Base-by-base conservation (phyloP, 352 stramenopile genomes). In the Globisporangium viniferum region DNA sequence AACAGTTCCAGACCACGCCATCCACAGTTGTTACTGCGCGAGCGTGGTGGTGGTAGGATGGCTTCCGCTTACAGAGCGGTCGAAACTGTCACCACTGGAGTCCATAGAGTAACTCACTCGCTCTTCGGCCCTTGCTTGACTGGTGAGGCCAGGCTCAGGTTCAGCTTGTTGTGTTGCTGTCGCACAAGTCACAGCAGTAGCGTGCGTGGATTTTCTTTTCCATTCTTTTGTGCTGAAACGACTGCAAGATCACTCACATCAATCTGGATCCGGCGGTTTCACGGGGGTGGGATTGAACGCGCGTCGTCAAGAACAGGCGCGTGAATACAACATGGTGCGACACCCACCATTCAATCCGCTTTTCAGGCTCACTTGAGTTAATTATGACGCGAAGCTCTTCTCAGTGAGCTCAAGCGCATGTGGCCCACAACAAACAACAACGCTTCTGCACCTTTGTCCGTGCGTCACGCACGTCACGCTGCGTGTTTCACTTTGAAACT, bases 381-480 rank as follows among this genome's bases (percentile, higher is more conserved):
- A 20, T 48, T 48, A 48, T 48, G 10, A 14, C n/a, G 14, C 9
- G 35, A 39, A 33, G 10, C 15, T 9, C 36, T 18, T 12, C n/a
- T 44, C 36, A 44, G 12, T 15, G 10, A 18, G 36, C 35, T 14
- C 12, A 44, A 44, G 14, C 12, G 10, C 36, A 44, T 44, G 10
- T 44, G 36, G 36, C 15, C 36, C 36, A 18, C 1, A 48, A 48
- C 3, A 3, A 44, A 44, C 36, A 44, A 44, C 36, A 44, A 18
- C 36, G 15, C 3, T 56, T 18, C 15, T 44, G 36, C 15, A 44
- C 12, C 36, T n/a, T n/a, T 72, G 82, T 91, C 59, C 75, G 81
- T 88, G 73, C 72, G 81, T 91, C 83, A 92, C 84, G 80, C 72
- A 39, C 81, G 68, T 90, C 84, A 92, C 79, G 80, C 70, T 55